Conservation (phyloP, 495 filamentous ascomycete genomes). For the Tetracladium setigerum region DNA sequence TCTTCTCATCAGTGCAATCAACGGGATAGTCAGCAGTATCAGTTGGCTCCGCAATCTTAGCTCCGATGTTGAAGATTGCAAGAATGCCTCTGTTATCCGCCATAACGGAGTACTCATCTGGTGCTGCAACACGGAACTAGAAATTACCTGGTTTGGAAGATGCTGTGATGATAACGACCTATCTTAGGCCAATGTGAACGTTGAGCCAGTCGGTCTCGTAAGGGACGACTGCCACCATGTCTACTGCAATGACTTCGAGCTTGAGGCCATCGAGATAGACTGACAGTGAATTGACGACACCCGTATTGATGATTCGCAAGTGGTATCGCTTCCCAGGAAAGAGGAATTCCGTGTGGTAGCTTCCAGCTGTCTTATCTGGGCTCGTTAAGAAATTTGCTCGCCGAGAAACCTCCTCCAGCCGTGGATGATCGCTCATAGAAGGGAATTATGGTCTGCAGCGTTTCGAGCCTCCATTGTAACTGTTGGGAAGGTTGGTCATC, state of each 20-base stretch:
- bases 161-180: constrained; percentile 59
- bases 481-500: too few relatives aligned
- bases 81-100: constrained; percentile 27
- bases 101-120: constrained; percentile 32
- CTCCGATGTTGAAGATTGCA: constrained; percentile 25
- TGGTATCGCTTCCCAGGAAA: constrained; percentile 2
- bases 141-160: constrained; percentile 44
- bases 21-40: too few relatives aligned
- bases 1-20: constrained; percentile 23
- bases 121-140: constrained; percentile 34
- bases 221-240: constrained; percentile 43
- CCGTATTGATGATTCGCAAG: constrained; percentile 49
- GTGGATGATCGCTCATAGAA: too few relatives aligned
- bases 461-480: too few relatives aligned
- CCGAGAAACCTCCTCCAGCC: too few relatives aligned
- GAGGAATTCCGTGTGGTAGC: constrained; percentile 2
- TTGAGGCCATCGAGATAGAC: constrained; percentile 41
- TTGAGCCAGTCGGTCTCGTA: constrained; percentile 34
- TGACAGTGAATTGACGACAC: constrained; percentile 38
- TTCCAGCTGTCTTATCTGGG: neutral
- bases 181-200: constrained; percentile 63
- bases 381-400: too few relatives aligned
- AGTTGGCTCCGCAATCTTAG: too few relatives aligned
- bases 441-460: too few relatives aligned
- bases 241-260: constrained; percentile 38